Evolutionary conservation across 2,329 filamentous ascomycete species (phyloP), one percentile per base, ranked within the genome.

Genomic region (Monascus ruber): DNA sequence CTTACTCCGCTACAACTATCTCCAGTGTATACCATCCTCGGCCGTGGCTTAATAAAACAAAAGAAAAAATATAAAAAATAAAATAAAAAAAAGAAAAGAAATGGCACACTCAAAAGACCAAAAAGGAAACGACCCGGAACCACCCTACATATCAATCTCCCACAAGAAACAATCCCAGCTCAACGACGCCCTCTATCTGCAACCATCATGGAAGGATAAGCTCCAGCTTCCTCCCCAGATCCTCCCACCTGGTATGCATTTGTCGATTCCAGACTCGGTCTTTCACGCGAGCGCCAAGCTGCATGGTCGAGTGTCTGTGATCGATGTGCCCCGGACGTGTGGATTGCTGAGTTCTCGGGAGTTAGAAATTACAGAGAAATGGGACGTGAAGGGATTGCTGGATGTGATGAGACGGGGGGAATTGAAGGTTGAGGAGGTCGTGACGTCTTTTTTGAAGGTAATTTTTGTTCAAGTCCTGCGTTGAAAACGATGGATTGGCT

Each of bases 371-470:
- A 79, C 76, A 0, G 73, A 77, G 45, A 49, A 63, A 0, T 71
- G 70, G 44, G 69, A 75, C 52, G 55, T 66, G 1, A 50, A 55
- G 2, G 56, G 54, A 1, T 49, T 71, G 4, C 45, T 68, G 5
- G 38, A 40, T 2, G 55, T 59, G 8, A 60, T 71, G 8, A 43
- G 51, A 1, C 40, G 44, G 1, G 55, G 59, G 2, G 52, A 50
- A 11, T 49, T 67, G 34, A 64, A 54, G 6, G 59, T 64, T 0
- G 54, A 63, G 0, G 65, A 73, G 10, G 73, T 77, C 1, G 60
- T 66, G 1, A 60, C 54, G 9, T 76, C 74, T 0, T 81, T 74
- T 50, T 73, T 70, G 55, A 76, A 75, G 54, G 60, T 63, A 37
- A 25, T 25, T 26, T 24, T 5, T 31, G 26, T 17, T 5, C 8